Evolutionary conservation across 768 basidiomycete genomes (phyloP), one percentile per base, ranked within the genome.

Genomic region (Auriculariales sp.): DNA sequence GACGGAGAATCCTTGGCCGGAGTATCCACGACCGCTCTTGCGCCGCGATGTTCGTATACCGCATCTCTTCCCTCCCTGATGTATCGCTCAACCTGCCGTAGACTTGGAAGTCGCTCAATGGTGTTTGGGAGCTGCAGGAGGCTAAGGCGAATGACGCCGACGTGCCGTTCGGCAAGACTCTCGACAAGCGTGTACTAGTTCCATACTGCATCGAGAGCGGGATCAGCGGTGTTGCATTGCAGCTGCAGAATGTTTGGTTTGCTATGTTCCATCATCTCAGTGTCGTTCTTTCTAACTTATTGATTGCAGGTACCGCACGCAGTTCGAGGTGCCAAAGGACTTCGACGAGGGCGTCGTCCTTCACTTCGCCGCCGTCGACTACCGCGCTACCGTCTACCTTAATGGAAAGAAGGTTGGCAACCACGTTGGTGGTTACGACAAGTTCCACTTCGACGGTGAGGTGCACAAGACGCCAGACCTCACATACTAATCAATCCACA

Each of bases 361-460:
- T 25, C 39, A 44, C 22, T 44, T 44, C 19, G 39, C 39, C 22
- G 39, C 39, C 39, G 39, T 44, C 39, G 39, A 44, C 39, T 44
- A 44, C 39, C 39, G 39, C 39, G 22, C 39, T 19, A 44, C 39
- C 12, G 39, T 44, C 11, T 44, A 44, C 39, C 3, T 44, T 19
- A 44, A 44, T 15, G 39, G 39, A 19, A 44, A 44, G 39, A 25
- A 44, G 39, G 22, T 44, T 25, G 39, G 39, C 39, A 24, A 4
- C 19, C 39, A 44, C 22, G 27, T 25, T 25, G 39, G 39, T 25
- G 39, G 39, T 25, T 44, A 44, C 22, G 39, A 44, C 39, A 44
- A 44, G 39, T 44, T 44, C 39, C 39, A 44, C 39, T 44, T 44
- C 39, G 39, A 44, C 15, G n/a, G n/a, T n/a, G n/a, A n/a, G n/a